phyloP scores from a whole-genome alignment of 2,329 filamentous ascomycete genomes.

The Fusarium sp. region DNA sequence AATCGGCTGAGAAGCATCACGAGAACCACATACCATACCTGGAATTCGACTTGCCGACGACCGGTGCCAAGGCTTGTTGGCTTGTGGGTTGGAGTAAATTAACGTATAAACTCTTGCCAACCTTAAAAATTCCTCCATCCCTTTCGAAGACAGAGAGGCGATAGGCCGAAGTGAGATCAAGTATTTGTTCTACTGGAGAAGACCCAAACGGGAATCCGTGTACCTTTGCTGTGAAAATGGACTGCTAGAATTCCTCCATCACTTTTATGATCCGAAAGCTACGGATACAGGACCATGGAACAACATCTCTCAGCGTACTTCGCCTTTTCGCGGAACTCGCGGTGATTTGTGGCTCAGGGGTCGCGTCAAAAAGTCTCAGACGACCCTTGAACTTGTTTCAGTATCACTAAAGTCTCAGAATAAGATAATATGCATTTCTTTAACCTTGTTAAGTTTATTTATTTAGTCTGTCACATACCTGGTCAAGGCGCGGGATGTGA shows the following conservation, averaged over 20 bases:
- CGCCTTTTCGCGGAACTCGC: not conserved
- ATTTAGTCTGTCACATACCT: constrained; percentile 1
- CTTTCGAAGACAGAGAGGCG: not conserved
- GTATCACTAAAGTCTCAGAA: constrained; percentile 2
- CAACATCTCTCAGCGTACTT: not conserved
- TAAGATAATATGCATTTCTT: constrained; percentile 29
- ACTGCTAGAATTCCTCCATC: too few species aligned
- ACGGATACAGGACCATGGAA: not conserved
- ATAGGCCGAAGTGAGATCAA: not conserved
- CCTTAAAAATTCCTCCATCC: constrained; percentile 1
- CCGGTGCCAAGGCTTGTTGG: constrained; percentile 22
- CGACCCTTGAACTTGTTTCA: constrained; percentile 17
- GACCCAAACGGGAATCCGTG: too few species aligned
- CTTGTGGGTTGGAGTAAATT: not conserved
- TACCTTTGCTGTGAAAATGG: too few species aligned
- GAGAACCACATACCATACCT: not conserved
- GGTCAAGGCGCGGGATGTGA: not conserved
- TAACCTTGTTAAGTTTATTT: constrained; percentile 28
- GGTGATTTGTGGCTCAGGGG: not conserved
- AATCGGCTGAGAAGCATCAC: not conserved
- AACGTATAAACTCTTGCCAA: constrained; percentile 12
- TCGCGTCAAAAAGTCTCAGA: not conserved
- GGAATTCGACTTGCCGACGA: constrained; percentile 8
- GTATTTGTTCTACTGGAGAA: not conserved
- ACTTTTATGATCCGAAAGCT: too few species aligned